Evolutionary conservation across 2,329 filamentous ascomycete genomes (phyloP), one percentile per base, ranked within the genome.

Genomic region (Clarireedia sp.): DNA sequence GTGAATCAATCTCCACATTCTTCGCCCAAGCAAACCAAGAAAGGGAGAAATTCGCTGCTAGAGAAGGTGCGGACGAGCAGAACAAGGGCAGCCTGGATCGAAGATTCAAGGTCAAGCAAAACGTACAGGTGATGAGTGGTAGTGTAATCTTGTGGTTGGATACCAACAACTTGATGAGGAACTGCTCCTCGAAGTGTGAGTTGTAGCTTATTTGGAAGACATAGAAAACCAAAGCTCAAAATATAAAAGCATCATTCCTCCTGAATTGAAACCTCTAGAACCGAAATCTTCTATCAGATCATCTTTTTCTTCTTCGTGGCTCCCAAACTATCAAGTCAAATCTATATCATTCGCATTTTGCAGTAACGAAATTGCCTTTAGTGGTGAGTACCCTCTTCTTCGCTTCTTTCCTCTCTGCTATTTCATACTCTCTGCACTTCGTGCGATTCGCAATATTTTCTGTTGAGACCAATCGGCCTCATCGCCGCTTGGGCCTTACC

Each of bases 31-130:
- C 49, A 36, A 55, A 55, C 40, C 60, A 40, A 57, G 58, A 62
- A 63, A 51, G 48, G 57, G 57, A 57, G 57, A 58, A 58, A 46
- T 41, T 49, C 54, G 56, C 56, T 57, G 55, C 44, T 57, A 58
- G 57, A 55, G 62, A 64, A 63, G 56, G 64, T 65, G 66, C 64
- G 64, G 66, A 66, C 60, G 63, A 61, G 50, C 47, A 55, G 26
- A 60, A 56, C 59, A 54, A 62, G 62, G 62, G 61, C 55, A 61
- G 40, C 52, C 60, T 51, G 60, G 61, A 64, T 60, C 56, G 58
- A 62, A 65, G 57, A 53, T 49, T 64, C 60, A 58, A 64, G 57
- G 62, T 64, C 51, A 62, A 66, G 59, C 58, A 66, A 62, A 62
- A 62, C 24, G 64, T 56, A 64, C 61, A 56, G 61, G 54, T 61